Evolutionary conservation across 306 rosid genomes (phyloP).

Genomic region (Lupinus albus): DNA sequence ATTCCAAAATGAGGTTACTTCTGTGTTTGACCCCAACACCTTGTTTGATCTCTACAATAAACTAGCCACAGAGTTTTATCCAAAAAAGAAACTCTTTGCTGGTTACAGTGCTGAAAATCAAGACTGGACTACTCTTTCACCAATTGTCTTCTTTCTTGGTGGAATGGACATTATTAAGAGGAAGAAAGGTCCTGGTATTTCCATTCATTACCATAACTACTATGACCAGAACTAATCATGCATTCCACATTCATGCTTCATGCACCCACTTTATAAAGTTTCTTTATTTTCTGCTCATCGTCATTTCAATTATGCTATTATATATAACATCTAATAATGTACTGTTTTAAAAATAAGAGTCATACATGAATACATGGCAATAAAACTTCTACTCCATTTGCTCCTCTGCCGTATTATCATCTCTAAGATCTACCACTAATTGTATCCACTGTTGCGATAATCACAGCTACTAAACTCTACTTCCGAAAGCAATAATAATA

Average conservation of each 20-base stretch:
- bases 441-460: neutral
- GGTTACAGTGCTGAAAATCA: conserved; percentile 54
- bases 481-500: no score
- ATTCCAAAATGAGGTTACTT: conserved; percentile 43
- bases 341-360: neutral
- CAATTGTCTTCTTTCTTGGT: conserved; percentile 50
- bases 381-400: neutral
- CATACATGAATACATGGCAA: neutral
- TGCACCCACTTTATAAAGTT: no score
- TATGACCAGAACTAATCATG: no score
- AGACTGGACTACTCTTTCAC: conserved; percentile 49
- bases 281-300: no score
- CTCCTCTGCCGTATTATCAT: neutral
- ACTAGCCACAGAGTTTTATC: conserved; percentile 21
- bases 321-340: neutral
- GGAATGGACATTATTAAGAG: conserved; percentile 42
- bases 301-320: no score
- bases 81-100: conserved; percentile 40
- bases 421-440: neutral
- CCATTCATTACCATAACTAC: conserved; percentile 53
- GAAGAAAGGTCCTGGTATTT: conserved; percentile 37
- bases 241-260: no score
- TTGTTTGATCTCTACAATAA: conserved; percentile 25
- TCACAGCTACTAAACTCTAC: neutral
- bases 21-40: neutral